Percentiles rank a stretch among this genome's conserved stretches.
phyloP scores from a whole-genome alignment of 306 rosid species.

The Fragaria vesca region DNA sequence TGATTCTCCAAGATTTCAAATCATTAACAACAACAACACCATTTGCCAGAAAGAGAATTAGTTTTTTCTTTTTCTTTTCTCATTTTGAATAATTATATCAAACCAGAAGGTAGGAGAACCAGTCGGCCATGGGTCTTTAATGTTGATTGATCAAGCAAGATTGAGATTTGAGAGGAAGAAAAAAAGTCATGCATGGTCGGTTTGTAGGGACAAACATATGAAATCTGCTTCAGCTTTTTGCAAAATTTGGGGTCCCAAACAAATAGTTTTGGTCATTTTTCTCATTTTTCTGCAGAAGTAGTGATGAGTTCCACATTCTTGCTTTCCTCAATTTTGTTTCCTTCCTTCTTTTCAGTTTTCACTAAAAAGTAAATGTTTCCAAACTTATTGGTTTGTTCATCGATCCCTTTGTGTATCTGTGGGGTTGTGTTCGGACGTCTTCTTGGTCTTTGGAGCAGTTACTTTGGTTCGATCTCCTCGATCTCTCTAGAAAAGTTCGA shows the following conservation, averaged over 20 bases:
- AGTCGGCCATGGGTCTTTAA: background rate
- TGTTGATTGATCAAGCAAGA: background rate
- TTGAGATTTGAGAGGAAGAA: background rate
- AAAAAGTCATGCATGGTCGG: background rate
- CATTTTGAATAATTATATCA: too few relatives aligned
- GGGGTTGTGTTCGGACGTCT: background rate
- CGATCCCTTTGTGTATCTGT: background rate
- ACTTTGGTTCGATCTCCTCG: background rate
- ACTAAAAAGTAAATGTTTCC: background rate
- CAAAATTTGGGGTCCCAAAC: background rate
- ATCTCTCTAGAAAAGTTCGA: background rate
- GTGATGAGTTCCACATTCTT: background rate
- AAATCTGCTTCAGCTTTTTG: slow-evolving; percentile 20
- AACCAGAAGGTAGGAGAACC: background rate
- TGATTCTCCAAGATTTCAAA: slow-evolving; percentile 10
- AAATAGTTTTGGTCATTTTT: background rate
- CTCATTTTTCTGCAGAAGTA: background rate
- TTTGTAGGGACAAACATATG: slow-evolving; percentile 18
- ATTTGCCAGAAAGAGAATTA: background rate
- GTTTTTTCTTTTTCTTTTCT: background rate
- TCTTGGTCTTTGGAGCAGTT: background rate
- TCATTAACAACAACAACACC: background rate
- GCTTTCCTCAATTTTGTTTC: background rate
- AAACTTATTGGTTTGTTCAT: background rate
- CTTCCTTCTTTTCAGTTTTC: background rate